phyloP scores from a whole-genome alignment of 2,329 filamentous ascomycete genomes.

The Aschersonia sp. region DNA sequence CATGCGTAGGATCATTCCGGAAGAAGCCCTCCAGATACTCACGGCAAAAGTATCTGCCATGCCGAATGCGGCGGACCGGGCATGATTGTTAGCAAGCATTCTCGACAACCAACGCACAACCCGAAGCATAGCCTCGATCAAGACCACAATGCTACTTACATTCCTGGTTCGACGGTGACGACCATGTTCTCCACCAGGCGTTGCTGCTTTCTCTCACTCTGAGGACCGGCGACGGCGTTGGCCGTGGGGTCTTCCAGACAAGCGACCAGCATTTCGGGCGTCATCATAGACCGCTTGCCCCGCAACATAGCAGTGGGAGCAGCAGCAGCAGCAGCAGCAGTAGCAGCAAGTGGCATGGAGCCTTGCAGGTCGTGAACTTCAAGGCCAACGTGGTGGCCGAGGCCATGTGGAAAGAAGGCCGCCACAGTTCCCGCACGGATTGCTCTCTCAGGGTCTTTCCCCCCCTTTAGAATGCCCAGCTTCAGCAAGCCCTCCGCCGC shows the following conservation, averaged over 20 bases:
- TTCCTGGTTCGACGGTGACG: conserved; percentile 67
- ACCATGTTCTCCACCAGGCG: conserved; percentile 48
- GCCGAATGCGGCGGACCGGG: neutral
- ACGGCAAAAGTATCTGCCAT: conserved; percentile 53
- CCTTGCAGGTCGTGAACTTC: conserved; percentile 48
- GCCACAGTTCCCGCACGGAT: conserved; percentile 35
- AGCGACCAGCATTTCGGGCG: conserved; percentile 9
- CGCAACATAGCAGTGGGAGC: too few species aligned
- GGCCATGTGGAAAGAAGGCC: conserved; percentile 53
- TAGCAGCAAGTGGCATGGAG: conserved; percentile 14
- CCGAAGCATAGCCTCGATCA: too few species aligned
- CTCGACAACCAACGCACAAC: neutral
- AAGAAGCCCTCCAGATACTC: conserved; percentile 60
- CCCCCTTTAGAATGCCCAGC: conserved; percentile 55
- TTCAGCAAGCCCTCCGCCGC: conserved; percentile 56
- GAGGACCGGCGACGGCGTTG: conserved; percentile 3
- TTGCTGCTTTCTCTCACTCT: conserved; percentile 16
- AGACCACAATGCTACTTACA: conserved; percentile 24
- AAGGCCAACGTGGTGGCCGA: conserved; percentile 51
- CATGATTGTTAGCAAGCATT: neutral
- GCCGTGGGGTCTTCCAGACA: conserved; percentile 4
- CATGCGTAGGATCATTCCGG: conserved; percentile 41
- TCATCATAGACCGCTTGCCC: too few species aligned
- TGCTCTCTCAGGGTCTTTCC: conserved; percentile 36
- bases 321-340: conserved; percentile 16